These are phyloP conservation scores for Globisporangium okanoganense DNA, from an alignment of 352 stramenopile genomes.

Conservation along the genomic window DNA sequence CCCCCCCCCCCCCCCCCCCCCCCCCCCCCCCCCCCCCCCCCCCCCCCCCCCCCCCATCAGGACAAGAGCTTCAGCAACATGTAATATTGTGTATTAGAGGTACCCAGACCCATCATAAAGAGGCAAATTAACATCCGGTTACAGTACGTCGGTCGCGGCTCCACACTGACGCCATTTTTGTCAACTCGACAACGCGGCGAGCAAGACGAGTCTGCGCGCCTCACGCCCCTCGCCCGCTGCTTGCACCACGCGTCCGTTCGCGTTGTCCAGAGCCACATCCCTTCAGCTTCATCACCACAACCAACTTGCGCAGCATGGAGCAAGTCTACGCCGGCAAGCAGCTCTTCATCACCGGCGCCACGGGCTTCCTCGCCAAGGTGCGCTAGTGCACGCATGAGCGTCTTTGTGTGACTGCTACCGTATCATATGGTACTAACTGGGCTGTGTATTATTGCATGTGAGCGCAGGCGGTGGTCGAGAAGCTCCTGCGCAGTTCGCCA, in stretches of 20 bases:
- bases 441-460: not conserved
- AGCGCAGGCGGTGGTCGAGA: slow-evolving; percentile 68
- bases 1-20: too few species aligned
- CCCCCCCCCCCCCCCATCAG: too few species aligned
- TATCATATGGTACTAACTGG: slow-evolving; percentile 4
- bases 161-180: not conserved
- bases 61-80: too few species aligned
- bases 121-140: not conserved
- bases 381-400: not conserved
- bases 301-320: slow-evolving; percentile 31
- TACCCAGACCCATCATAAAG: not conserved
- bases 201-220: too few species aligned
- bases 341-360: slow-evolving; percentile 85
- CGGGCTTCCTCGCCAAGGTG: slow-evolving; percentile 85
- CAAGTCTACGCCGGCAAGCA: slow-evolving; percentile 52
- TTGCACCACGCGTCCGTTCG: not conserved
- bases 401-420: not conserved
- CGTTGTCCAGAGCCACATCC: not conserved
- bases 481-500: slow-evolving; percentile 65
- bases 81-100: not conserved
- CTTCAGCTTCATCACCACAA: not conserved
- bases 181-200: not conserved
- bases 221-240: not conserved
- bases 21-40: too few species aligned
- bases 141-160: not conserved